These are phyloP conservation scores for Euphorbia schlechtendalii DNA, from an alignment of 441 rosid genomes.

Conservation along the genomic window DNA sequence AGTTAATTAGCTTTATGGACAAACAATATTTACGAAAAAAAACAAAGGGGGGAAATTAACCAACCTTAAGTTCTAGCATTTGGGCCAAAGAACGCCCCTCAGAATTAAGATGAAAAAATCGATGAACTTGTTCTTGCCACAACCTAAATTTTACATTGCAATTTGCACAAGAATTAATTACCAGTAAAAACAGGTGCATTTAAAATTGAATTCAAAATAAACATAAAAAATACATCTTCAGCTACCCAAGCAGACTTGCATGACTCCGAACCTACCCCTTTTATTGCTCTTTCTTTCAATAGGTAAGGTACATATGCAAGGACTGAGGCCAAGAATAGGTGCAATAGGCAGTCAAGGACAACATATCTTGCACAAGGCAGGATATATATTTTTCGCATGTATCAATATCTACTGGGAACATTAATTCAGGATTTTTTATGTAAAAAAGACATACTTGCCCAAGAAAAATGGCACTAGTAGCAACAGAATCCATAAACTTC, in stretches of 20 bases:
- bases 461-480: neutral
- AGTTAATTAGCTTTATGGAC: neutral
- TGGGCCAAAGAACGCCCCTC: constrained; percentile 42
- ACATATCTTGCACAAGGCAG: neutral
- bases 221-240: neutral
- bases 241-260: neutral
- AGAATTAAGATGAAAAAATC: constrained; percentile 30
- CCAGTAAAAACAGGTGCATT: neutral
- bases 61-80: constrained; percentile 50
- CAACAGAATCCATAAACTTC: neutral
- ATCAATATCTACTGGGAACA: neutral
- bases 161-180: constrained; percentile 11
- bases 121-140: constrained; percentile 51
- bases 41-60: constrained; percentile 1
- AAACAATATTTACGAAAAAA: neutral
- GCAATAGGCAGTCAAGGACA: neutral
- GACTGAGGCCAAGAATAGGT: neutral
- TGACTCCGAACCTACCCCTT: neutral
- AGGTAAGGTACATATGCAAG: neutral
- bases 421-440: neutral
- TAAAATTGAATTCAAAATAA: neutral
- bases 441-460: neutral
- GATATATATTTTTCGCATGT: neutral
- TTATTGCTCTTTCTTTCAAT: neutral
- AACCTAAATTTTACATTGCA: constrained; percentile 34